These are phyloP conservation scores for Crithidia bombi DNA, from an alignment of 208 protist genomes.

Conservation along the genomic window DNA sequence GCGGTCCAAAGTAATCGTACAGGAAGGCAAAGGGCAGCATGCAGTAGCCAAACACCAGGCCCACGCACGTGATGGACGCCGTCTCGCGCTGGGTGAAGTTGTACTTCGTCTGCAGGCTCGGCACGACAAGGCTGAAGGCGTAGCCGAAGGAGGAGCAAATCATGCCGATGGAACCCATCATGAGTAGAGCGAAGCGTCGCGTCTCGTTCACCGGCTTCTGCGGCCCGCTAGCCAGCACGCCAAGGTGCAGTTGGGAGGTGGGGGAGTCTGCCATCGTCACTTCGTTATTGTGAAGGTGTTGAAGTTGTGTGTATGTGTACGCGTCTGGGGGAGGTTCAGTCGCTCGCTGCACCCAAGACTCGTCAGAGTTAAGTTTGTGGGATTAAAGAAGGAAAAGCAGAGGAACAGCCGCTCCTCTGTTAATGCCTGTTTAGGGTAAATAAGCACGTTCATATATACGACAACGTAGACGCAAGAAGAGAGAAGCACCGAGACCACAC, in stretches of 20 bases:
- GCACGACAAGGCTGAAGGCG: slow-evolving; percentile 65
- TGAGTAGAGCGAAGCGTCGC: slow-evolving; percentile 47
- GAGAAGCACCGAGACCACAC: too few relatives aligned
- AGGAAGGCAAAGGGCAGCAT: slow-evolving; percentile 49
- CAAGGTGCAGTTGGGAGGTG: too few relatives aligned
- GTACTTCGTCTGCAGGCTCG: slow-evolving; percentile 39
- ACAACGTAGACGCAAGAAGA: too few relatives aligned
- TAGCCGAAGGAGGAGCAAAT: slow-evolving; percentile 56
- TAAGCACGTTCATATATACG: too few relatives aligned
- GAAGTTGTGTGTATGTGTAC: too few relatives aligned
- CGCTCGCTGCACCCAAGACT: too few relatives aligned
- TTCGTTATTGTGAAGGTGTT: slow-evolving; percentile 31
- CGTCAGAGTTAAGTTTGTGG: too few relatives aligned
- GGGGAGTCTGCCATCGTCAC: slow-evolving; percentile 9
- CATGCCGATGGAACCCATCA: slow-evolving; percentile 35
- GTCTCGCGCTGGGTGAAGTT: slow-evolving; percentile 49
- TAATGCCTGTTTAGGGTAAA: too few relatives aligned
- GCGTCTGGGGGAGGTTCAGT: too few relatives aligned
- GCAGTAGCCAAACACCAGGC: slow-evolving; percentile 48
- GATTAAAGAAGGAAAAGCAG: too few relatives aligned
- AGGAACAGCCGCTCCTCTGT: too few relatives aligned
- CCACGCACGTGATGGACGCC: slow-evolving; percentile 54
- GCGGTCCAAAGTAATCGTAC: slow-evolving; percentile 62
- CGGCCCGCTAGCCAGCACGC: slow-evolving; percentile 21
- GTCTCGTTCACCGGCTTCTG: slow-evolving; percentile 45